These are phyloP conservation scores for Russula sp. DNA, from an alignment of 768 basidiomycete species.

Conservation along the genomic window DNA sequence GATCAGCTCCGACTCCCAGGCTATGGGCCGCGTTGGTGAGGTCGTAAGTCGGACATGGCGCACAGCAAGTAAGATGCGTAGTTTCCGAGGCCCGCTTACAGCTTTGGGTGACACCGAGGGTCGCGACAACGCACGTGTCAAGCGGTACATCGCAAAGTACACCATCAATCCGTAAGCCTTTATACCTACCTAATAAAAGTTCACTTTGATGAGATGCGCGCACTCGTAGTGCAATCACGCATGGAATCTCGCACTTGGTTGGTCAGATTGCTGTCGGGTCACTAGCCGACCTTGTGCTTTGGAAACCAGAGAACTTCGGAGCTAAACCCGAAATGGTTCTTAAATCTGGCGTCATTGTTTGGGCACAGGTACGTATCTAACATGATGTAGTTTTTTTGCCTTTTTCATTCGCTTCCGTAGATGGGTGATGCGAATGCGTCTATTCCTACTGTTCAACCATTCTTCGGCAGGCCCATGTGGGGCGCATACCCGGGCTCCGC, in stretches of 20 bases:
- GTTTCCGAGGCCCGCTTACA: conserved; percentile 68
- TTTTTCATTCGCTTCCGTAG: conserved; percentile 40
- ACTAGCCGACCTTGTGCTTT: conserved; percentile 92
- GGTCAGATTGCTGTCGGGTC: conserved; percentile 80
- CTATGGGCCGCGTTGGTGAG: conserved; percentile 98
- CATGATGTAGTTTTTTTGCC: not conserved
- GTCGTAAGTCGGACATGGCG: conserved; percentile 92
- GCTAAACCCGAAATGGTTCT: conserved; percentile 90
- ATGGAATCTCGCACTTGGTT: conserved; percentile 85
- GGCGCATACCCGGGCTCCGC: conserved; percentile 74
- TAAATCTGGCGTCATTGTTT: conserved; percentile 91
- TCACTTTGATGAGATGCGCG: not conserved
- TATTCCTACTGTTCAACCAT: conserved; percentile 93
- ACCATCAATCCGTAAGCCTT: conserved; percentile 89
- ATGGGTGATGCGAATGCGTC: conserved; percentile 98
- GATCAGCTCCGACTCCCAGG: conserved; percentile 95
- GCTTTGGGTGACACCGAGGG: conserved; percentile 66
- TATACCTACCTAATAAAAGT: not conserved
- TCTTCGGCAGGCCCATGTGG: conserved; percentile 91
- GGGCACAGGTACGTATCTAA: conserved; percentile 61
- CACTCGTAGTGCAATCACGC: conserved; percentile 74
- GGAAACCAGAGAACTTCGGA: conserved; percentile 94
- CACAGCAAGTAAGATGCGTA: conserved; percentile 93
- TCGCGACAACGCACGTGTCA: conserved; percentile 85
- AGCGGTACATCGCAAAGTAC: conserved; percentile 94